Conservation (phyloP, 495 filamentous ascomycete species). For the Aspergillus nanangensis region DNA sequence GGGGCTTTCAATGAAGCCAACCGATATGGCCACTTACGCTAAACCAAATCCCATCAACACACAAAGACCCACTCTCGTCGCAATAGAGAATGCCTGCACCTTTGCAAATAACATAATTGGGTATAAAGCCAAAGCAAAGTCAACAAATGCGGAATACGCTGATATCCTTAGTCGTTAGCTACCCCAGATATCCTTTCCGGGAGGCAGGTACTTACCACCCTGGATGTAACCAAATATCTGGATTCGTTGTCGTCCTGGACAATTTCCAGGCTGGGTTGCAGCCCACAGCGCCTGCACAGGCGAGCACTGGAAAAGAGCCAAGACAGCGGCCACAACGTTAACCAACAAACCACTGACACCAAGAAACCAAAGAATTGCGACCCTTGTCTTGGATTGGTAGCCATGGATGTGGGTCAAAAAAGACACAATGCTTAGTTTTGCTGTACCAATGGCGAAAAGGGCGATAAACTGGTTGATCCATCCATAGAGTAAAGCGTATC, state of each 20-base stretch:
- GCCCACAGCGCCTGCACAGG: slow-evolving; percentile 1
- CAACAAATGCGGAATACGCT: slow-evolving; percentile 6
- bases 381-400: not conserved
- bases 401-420: slow-evolving; percentile 8
- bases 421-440: slow-evolving; percentile 4
- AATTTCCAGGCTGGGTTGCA: not conserved
- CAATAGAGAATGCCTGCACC: slow-evolving; percentile 2
- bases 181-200: too few species aligned
- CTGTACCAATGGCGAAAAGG: slow-evolving; percentile 2
- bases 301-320: slow-evolving; percentile 1
- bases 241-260: not conserved
- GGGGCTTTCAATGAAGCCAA: too few species aligned
- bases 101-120: not conserved
- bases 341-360: slow-evolving; percentile 1
- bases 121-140: slow-evolving; percentile 4
- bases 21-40: slow-evolving; percentile 1
- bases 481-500: slow-evolving; percentile 3
- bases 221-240: slow-evolving; percentile 11
- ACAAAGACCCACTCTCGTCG: slow-evolving; percentile 5
- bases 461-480: slow-evolving; percentile 8
- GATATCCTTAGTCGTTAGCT: too few species aligned
- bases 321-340: slow-evolving; percentile 1
- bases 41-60: slow-evolving; percentile 6
- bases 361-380: slow-evolving; percentile 3
- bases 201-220: slow-evolving; percentile 8